A percentile compares a stretch with the other conserved stretches of the same genome.
Conservation (phyloP, 2,329 filamentous ascomycete genomes). For the Colletotrichum viniferum region DNA sequence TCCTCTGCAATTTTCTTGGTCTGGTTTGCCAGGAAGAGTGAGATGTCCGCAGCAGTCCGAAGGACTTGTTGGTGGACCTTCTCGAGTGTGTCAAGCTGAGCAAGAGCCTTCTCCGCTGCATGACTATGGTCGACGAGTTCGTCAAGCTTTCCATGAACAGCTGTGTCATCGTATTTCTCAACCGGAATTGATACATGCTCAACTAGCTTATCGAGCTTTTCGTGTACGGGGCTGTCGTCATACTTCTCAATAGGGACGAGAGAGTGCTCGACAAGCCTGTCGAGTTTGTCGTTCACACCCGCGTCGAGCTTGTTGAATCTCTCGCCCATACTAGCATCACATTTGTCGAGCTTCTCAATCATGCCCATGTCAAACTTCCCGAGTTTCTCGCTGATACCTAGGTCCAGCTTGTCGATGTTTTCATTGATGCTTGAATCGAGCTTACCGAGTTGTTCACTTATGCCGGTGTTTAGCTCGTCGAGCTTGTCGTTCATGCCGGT, state of each 20-base stretch:
- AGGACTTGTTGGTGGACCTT: slow-evolving; percentile 89
- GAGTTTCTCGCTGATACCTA: slow-evolving; percentile 46
- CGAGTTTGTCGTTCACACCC: not conserved
- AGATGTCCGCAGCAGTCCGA: slow-evolving; percentile 82
- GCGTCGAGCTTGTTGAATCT: not conserved
- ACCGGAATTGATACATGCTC: slow-evolving; percentile 8
- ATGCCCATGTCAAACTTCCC: slow-evolving; percentile 40
- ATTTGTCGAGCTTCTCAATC: slow-evolving; percentile 34
- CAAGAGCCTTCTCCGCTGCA: slow-evolving; percentile 70
- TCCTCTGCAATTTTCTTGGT: slow-evolving; percentile 77
- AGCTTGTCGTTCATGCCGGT: slow-evolving; percentile 29
- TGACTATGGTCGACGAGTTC: slow-evolving; percentile 66
- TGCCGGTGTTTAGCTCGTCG: slow-evolving; percentile 47
- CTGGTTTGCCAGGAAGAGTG: slow-evolving; percentile 79
- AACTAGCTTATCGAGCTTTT: slow-evolving; percentile 40
- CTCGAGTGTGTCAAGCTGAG: slow-evolving; percentile 82
- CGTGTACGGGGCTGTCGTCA: slow-evolving; percentile 28
- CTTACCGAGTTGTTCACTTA: slow-evolving; percentile 46
- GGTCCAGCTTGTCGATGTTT: slow-evolving; percentile 41
- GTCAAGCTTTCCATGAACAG: slow-evolving; percentile 33
- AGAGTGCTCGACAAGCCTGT: slow-evolving; percentile 10
- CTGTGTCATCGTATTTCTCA: slow-evolving; percentile 26
- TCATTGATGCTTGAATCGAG: slow-evolving; percentile 34
- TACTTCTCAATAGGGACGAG: slow-evolving; percentile 21
- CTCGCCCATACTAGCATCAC: slow-evolving; percentile 52